phyloP scores from a whole-genome alignment of 768 basidiomycete genomes.

The Rhodotorula graminis region DNA sequence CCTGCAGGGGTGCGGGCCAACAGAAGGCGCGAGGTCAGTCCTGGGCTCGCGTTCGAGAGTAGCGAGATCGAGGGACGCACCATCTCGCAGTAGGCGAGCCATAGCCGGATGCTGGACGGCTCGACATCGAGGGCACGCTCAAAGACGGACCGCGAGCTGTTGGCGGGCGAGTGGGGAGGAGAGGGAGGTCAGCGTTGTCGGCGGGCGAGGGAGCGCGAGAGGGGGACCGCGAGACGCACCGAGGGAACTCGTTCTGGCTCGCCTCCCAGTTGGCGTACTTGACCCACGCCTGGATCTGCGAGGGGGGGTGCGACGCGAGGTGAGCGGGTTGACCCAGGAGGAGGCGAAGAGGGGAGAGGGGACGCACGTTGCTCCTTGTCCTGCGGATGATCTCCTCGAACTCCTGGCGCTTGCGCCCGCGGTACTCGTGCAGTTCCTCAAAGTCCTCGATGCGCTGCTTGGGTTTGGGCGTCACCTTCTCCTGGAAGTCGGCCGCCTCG shows the following conservation, averaged over 20 bases:
- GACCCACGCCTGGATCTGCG: constrained; percentile 52
- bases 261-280: constrained; percentile 65
- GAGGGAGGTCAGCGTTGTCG: not conserved
- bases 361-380: constrained; percentile 47
- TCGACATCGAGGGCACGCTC: constrained; percentile 97
- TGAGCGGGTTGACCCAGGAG: not conserved
- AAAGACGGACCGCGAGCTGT: constrained; percentile 77
- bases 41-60: too few relatives aligned
- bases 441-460: constrained; percentile 94
- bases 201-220: too few relatives aligned
- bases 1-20: constrained; percentile 46
- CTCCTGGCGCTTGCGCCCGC: constrained; percentile 78
- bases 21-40: not conserved
- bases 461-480: constrained; percentile 82
- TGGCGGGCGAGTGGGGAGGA: too few relatives aligned
- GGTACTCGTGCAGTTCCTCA: constrained; percentile 73
- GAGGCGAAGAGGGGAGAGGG: not conserved
- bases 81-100: constrained; percentile 94
- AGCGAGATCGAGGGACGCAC: constrained; percentile 15
- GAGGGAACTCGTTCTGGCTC: constrained; percentile 90
- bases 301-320: constrained; percentile 12
- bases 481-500: constrained; percentile 97
- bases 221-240: constrained; percentile 47
- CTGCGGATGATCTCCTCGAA: constrained; percentile 69
- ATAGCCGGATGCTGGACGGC: constrained; percentile 78